Base-by-base conservation (phyloP, 2,329 filamentous ascomycete species). In the Talaromyces sp. region DNA sequence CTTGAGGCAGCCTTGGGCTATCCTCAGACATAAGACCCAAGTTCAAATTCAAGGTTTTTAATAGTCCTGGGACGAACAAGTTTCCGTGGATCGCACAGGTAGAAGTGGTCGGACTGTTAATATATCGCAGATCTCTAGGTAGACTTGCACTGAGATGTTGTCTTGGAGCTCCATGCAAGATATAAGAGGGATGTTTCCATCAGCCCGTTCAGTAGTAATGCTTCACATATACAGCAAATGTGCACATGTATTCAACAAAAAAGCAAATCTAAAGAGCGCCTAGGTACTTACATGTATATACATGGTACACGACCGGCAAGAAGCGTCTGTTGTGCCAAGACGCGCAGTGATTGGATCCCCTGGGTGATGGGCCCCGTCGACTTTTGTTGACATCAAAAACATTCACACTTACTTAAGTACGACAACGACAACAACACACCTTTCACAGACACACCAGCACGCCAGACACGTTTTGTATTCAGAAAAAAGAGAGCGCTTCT, bases 381-480 rank as follows among this genome's bases (percentile, higher is more conserved):
- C 49, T 58, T 65, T 65, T 65, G 63, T 65, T 65, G 64, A 66
- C 64, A 62, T 65, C 57, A 27, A 63, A 43, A 56, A 63, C 52
- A 63, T 37, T 37, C 33, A 39, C 31, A 33, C 49, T 54, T 19
- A 60, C 10, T 15, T 47, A 50, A 31, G 33, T 22, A 50, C 43
- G 19, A 33, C 47, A 31, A 39, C 45, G n/a, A n/a, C 58, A 39
- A 25, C 33, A 54, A 52, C 19, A 27, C 50, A n/a, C 37, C 8
- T 59, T 41, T 33, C 39, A 31, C 22, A 25, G 4, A 31, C 27
- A 31, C 27, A 31, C 27, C 27, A 31, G 27, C 27, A 31, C 27
- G 27, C 17, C 13, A 25, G 17, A 50, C 25, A 31, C 47, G 6
- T 8, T 22, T 27, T 58, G 27, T 31, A 31, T 7, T n/a, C 22